Percentiles rank a stretch among this genome's conserved stretches.
These are phyloP conservation scores for Sutorius australiensis DNA, from an alignment of 768 basidiomycete genomes.

Conservation along the genomic window DNA sequence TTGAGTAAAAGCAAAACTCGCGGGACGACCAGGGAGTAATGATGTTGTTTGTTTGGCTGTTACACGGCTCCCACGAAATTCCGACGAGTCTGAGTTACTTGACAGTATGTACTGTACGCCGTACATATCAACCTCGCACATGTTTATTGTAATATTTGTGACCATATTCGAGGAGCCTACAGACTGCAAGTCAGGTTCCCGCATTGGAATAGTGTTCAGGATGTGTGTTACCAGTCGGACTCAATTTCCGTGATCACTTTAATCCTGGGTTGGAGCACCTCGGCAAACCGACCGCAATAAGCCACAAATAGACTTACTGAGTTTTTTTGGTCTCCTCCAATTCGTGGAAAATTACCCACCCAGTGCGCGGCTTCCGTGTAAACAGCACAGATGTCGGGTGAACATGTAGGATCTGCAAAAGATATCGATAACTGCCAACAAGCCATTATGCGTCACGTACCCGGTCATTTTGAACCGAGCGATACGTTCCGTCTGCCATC, in stretches of 20 bases:
- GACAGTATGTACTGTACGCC: background rate
- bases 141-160: slow-evolving; percentile 42
- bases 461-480: slow-evolving; percentile 80
- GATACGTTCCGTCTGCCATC: slow-evolving; percentile 90
- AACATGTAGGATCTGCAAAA: slow-evolving; percentile 69
- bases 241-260: slow-evolving; percentile 92
- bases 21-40: background rate
- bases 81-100: background rate
- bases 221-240: slow-evolving; percentile 71
- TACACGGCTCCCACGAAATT: background rate
- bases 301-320: slow-evolving; percentile 50
- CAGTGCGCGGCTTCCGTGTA: slow-evolving; percentile 83
- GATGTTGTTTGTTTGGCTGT: slow-evolving; percentile 13
- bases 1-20: slow-evolving; percentile 23
- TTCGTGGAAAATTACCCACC: slow-evolving; percentile 95
- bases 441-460: slow-evolving; percentile 40
- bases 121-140: background rate
- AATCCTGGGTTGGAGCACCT: slow-evolving; percentile 51
- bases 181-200: slow-evolving; percentile 2
- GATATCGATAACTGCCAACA: background rate
- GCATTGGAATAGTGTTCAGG: background rate
- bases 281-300: slow-evolving; percentile 5
- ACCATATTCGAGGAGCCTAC: slow-evolving; percentile 48
- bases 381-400: slow-evolving; percentile 95
- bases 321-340: slow-evolving; percentile 95